A percentile compares a stretch with the other conserved stretches of the same genome.
Conservation (phyloP, 805 yeast species). For the Myxozyma udenii region DNA sequence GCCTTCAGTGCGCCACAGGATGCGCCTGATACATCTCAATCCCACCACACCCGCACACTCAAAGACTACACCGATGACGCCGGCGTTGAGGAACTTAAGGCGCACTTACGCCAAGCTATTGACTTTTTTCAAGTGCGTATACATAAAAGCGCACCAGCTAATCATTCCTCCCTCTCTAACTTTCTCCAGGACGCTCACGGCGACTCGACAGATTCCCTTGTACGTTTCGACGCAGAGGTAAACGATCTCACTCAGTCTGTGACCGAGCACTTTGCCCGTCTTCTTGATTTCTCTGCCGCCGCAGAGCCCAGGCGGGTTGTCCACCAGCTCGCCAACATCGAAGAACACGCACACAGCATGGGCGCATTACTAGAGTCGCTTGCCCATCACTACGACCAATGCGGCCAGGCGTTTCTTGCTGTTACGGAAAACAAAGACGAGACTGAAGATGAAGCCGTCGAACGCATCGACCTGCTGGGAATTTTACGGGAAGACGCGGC, state of each 20-base stretch:
- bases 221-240: slow-evolving; percentile 36
- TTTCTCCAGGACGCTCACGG: slow-evolving; percentile 16
- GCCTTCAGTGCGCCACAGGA: slow-evolving; percentile 30
- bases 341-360: slow-evolving; percentile 58
- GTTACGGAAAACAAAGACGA: slow-evolving; percentile 37
- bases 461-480: slow-evolving; percentile 53
- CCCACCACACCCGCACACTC: slow-evolving; percentile 28
- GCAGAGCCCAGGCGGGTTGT: neutral
- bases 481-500: slow-evolving; percentile 46
- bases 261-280: neutral
- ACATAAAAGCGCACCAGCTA: too few species aligned
- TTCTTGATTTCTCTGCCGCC: neutral
- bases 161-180: too few species aligned
- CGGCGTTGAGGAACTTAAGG: slow-evolving; percentile 38
- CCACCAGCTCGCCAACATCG: slow-evolving; percentile 29
- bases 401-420: slow-evolving; percentile 48
- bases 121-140: slow-evolving; percentile 36
- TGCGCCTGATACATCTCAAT: neutral
- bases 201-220: slow-evolving; percentile 31
- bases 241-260: slow-evolving; percentile 36
- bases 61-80: slow-evolving; percentile 51
- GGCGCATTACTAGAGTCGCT: slow-evolving; percentile 66
- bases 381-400: slow-evolving; percentile 81
- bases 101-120: slow-evolving; percentile 37
- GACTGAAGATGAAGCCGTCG: slow-evolving; percentile 23